Evolutionary conservation across 78 protist genomes (phyloP).

Genomic region (Chrysochromulina parva): DNA sequence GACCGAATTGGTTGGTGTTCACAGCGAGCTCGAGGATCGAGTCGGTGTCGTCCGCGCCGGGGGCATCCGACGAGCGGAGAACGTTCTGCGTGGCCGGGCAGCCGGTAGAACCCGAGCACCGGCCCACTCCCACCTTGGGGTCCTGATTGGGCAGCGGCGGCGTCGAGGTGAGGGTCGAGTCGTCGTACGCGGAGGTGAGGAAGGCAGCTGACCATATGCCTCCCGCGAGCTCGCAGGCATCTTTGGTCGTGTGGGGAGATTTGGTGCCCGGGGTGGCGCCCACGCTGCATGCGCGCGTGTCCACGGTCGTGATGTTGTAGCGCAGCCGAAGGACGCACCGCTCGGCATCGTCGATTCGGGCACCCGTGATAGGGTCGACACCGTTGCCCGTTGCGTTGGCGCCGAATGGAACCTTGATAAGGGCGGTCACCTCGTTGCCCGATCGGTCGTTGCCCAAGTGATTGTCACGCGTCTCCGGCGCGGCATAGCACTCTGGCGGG

Average conservation of each 20-base stretch:
- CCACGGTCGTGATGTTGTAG: slow-evolving; percentile 81
- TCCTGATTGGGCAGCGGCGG: too few relatives aligned
- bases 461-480: slow-evolving; percentile 68
- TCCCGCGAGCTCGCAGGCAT: background rate
- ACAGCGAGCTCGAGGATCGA: slow-evolving; percentile 66
- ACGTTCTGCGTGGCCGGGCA: too few relatives aligned
- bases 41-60: too few relatives aligned
- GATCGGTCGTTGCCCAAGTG: slow-evolving; percentile 75
- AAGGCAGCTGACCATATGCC: background rate
- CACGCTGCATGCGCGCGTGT: slow-evolving; percentile 1
- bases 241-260: too few relatives aligned
- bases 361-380: too few relatives aligned
- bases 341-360: background rate
- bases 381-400: too few relatives aligned
- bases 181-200: too few relatives aligned
- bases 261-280: too few relatives aligned
- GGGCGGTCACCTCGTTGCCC: slow-evolving; percentile 50
- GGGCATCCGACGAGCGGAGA: too few relatives aligned
- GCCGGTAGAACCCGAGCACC: too few relatives aligned
- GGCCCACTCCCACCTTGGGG: too few relatives aligned
- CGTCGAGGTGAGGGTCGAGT: too few relatives aligned
- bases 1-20: slow-evolving; percentile 81
- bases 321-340: slow-evolving; percentile 80
- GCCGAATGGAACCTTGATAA: slow-evolving; percentile 68
- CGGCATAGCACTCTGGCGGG: background rate